Conservation (phyloP, 140 eudicot genomes). For the Senecio squalidus region DNA sequence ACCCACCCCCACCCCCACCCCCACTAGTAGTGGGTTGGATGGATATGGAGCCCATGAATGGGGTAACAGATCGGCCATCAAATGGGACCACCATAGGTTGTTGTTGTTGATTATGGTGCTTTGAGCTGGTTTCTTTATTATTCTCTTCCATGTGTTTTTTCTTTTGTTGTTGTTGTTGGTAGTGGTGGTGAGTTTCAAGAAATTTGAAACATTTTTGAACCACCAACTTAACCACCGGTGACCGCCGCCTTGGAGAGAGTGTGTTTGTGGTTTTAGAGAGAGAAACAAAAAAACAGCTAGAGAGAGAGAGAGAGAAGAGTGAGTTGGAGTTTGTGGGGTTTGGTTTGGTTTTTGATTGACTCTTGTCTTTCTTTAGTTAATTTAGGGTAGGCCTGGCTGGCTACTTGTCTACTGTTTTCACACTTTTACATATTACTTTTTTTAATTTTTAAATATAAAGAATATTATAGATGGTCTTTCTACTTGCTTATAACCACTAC, state of each 20-base stretch:
- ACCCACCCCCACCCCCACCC: background rate
- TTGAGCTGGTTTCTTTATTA: constrained; percentile 28
- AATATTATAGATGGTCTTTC: no score
- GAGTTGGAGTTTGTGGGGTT: constrained; percentile 61
- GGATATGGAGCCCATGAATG: constrained; percentile 59
- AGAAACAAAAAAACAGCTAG: constrained; percentile 24
- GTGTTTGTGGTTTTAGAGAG: constrained; percentile 10
- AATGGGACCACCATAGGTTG: constrained; percentile 33
- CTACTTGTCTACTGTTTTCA: no score
- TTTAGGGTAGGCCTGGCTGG: no score
- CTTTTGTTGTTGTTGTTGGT: constrained; percentile 6
- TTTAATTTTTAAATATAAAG: no score
- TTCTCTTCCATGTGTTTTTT: constrained; percentile 8
- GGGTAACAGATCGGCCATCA: constrained; percentile 42
- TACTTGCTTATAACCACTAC: no score
- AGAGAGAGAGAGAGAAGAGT: constrained; percentile 31
- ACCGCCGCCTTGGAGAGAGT: constrained; percentile 22
- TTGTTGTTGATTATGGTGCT: constrained; percentile 24
- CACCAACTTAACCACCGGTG: constrained; percentile 26
- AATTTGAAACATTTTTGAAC: constrained; percentile 29
- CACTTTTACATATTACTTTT: no score
- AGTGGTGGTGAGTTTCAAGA: constrained; percentile 45
- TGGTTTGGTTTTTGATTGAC: constrained; percentile 52
- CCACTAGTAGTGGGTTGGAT: constrained; percentile 19
- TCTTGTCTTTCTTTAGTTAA: constrained; percentile 42